Evolutionary conservation across 805 yeast genomes (phyloP).

Genomic region (Candida golubevii): DNA sequence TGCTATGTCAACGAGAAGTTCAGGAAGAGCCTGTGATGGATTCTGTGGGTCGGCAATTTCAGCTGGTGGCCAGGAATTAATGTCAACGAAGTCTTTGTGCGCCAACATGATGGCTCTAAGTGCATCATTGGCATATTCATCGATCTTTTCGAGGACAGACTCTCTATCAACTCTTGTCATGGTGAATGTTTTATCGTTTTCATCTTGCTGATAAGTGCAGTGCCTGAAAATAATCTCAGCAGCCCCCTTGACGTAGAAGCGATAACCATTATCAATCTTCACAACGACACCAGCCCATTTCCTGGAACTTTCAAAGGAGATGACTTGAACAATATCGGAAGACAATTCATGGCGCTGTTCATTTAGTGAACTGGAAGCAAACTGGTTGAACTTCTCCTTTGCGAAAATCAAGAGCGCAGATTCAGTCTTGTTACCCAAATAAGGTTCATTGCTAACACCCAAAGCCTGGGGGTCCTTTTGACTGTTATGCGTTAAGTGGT

Average conservation of each 20-base stretch:
- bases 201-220: conserved; percentile 43
- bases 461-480: conserved; percentile 16
- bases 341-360: conserved; percentile 23
- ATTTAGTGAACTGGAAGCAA: conserved; percentile 42
- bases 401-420: conserved; percentile 78
- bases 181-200: conserved; percentile 23
- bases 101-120: conserved; percentile 86
- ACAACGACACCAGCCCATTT: conserved; percentile 89
- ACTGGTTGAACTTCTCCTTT: conserved; percentile 47
- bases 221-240: conserved; percentile 76
- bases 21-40: conserved; percentile 38
- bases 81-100: conserved; percentile 59
- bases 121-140: conserved; percentile 68
- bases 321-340: conserved; percentile 52
- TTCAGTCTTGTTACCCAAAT: conserved; percentile 92
- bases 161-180: conserved; percentile 29
- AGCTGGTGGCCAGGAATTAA: conserved; percentile 65
- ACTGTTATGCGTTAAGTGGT: conserved; percentile 21
- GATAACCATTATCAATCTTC: conserved; percentile 43
- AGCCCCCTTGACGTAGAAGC: conserved; percentile 86
- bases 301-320: conserved; percentile 89
- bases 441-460: conserved; percentile 47
- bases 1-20: conserved; percentile 22
- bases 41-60: conserved; percentile 31
- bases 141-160: conserved; percentile 31